Conservation (phyloP, 352 stramenopile genomes). For the Ophiocytium majus region DNA sequence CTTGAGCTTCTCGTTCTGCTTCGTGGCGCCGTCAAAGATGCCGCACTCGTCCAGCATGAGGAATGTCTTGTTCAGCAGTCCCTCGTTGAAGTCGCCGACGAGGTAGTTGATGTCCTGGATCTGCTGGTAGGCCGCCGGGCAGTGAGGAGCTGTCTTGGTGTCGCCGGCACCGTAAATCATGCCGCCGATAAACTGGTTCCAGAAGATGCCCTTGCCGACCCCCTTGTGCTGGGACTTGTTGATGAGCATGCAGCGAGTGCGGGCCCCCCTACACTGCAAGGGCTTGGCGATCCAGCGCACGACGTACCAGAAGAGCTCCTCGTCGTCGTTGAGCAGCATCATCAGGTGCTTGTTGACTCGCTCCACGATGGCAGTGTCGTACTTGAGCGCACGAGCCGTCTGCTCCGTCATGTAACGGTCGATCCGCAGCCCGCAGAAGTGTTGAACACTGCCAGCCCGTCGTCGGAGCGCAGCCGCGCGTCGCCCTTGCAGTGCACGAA, state of each 20-base stretch:
- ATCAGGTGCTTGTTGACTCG: not conserved
- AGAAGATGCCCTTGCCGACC: constrained; percentile 11
- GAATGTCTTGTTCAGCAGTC: not conserved
- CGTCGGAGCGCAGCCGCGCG: not conserved
- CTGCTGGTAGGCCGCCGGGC: not conserved
- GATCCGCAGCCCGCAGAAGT: not conserved
- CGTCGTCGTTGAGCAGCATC: not conserved
- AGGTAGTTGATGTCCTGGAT: constrained; percentile 10
- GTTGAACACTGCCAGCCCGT: not conserved
- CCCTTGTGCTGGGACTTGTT: not conserved
- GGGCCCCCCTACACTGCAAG: not conserved
- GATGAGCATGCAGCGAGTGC: not conserved
- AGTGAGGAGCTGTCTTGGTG: not conserved
- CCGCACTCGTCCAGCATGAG: constrained; percentile 7
- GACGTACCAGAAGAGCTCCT: not conserved
- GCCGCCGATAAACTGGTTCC: not conserved
- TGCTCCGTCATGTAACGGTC: not conserved
- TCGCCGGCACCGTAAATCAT: not conserved
- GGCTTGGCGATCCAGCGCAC: not conserved
- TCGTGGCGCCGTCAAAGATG: not conserved
- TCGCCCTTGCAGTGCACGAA: not conserved
- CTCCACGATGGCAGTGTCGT: not conserved
- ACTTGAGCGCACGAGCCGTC: not conserved
- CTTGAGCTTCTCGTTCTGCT: constrained; percentile 25
- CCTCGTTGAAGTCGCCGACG: constrained; percentile 5